phyloP scores from a whole-genome alignment of 345 rosid species.

The Salix caprea region DNA sequence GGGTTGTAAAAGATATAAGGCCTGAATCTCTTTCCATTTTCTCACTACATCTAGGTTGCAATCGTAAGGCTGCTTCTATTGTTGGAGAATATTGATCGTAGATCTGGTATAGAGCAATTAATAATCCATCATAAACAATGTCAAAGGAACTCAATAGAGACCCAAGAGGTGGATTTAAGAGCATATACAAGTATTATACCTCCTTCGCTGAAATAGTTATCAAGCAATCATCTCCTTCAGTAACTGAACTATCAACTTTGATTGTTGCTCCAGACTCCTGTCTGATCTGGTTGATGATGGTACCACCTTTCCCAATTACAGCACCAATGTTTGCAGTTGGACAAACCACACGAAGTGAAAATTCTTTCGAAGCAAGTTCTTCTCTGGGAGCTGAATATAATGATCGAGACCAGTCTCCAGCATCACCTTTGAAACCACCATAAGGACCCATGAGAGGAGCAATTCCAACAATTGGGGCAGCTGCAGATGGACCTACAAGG shows the following conservation, averaged over 20 bases:
- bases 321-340: conserved; percentile 80
- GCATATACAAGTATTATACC: conserved; percentile 34
- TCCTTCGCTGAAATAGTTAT: conserved; percentile 80
- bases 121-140: conserved; percentile 7
- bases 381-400: conserved; percentile 78
- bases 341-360: conserved; percentile 73
- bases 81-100: conserved; percentile 80
- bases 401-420: conserved; percentile 80
- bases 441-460: conserved; percentile 69
- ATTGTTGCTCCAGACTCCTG: conserved; percentile 81
- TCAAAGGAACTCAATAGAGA: background rate
- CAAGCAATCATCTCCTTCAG: conserved; percentile 89
- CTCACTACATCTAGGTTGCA: conserved; percentile 93
- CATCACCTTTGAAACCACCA: conserved; percentile 76
- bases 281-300: conserved; percentile 82
- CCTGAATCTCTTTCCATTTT: conserved; percentile 95
- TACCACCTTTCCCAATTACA: conserved; percentile 94
- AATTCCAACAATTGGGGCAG: conserved; percentile 69
- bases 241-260: conserved; percentile 81
- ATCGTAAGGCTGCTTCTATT: conserved; percentile 79
- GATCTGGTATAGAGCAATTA: conserved; percentile 34
- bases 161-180: background rate
- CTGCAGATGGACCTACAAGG: conserved; percentile 53
- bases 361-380: conserved; percentile 65
- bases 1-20: conserved; percentile 77